Evolutionary conservation across 208 protist species (phyloP).

Genomic region (Crithidia fasciculata): DNA sequence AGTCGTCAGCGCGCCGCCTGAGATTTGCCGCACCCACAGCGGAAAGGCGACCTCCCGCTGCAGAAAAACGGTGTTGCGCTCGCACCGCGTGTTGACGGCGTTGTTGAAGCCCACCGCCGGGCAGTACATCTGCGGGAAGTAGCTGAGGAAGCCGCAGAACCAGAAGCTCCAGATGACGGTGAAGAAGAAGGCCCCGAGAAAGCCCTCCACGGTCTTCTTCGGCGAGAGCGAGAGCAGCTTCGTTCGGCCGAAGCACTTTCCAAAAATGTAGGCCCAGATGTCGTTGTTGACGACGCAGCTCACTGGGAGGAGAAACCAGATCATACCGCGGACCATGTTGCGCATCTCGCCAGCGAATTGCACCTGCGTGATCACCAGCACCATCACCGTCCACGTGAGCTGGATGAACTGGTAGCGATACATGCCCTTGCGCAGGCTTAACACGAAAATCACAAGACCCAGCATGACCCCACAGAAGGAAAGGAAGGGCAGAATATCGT

Average conservation of each 20-base stretch:
- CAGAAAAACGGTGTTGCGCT: conserved; percentile 76
- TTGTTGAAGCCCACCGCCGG: conserved; percentile 78
- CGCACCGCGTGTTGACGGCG: conserved; percentile 51
- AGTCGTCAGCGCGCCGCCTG: conserved; percentile 42
- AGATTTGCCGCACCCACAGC: conserved; percentile 56
- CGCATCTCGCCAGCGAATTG: conserved; percentile 69
- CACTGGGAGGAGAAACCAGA: conserved; percentile 93
- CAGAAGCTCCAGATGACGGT: conserved; percentile 91
- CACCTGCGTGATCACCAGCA: conserved; percentile 72
- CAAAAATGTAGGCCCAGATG: conserved; percentile 91
- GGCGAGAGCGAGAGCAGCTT: conserved; percentile 86
- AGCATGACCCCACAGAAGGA: conserved; percentile 69
- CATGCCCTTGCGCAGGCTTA: conserved; percentile 83
- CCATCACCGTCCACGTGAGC: conserved; percentile 91
- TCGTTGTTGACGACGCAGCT: conserved; percentile 92
- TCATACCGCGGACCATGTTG: conserved; percentile 91
- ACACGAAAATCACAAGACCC: conserved; percentile 89
- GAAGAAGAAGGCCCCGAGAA: conserved; percentile 89
- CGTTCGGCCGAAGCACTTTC: conserved; percentile 91
- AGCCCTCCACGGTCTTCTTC: conserved; percentile 94
- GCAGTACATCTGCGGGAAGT: conserved; percentile 90
- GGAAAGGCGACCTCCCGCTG: conserved; percentile 66
- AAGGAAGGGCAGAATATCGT: conserved; percentile 67
- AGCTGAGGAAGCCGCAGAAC: conserved; percentile 89
- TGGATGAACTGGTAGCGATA: conserved; percentile 93